phyloP scores from a whole-genome alignment of 306 rosid genomes.

The Fagus crenata region DNA sequence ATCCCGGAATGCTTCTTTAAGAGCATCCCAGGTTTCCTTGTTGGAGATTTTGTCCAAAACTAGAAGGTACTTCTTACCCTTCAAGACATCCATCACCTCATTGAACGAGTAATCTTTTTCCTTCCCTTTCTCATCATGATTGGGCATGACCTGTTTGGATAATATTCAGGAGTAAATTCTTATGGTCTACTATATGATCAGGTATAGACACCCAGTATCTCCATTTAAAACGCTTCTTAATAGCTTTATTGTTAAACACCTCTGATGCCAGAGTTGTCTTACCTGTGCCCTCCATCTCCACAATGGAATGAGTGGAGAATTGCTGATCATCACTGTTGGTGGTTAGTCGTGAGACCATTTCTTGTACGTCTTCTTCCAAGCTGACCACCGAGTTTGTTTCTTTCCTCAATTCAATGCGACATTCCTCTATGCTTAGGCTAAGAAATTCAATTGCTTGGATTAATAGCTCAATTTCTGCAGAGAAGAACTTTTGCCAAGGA shows the following conservation, averaged over 20 bases:
- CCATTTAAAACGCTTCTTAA: conserved; percentile 9
- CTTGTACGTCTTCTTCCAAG: conserved; percentile 21
- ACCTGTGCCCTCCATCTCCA: conserved; percentile 46
- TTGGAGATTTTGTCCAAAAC: conserved; percentile 33
- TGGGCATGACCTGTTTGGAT: conserved; percentile 14
- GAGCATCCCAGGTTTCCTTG: too few species aligned
- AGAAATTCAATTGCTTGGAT: conserved; percentile 3
- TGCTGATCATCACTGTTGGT: neutral
- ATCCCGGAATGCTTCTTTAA: too few species aligned
- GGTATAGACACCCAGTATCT: conserved; percentile 33
- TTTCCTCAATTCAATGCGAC: conserved; percentile 7
- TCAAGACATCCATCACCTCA: neutral
- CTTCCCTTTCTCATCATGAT: conserved; percentile 8
- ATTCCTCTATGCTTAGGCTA: conserved; percentile 4
- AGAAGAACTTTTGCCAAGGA: conserved; percentile 7
- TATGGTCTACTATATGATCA: too few species aligned
- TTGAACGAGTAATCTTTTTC: neutral
- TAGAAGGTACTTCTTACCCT: conserved; percentile 10
- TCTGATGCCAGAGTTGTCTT: conserved; percentile 45
- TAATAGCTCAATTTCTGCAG: conserved; percentile 2
- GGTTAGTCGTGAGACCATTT: conserved; percentile 24
- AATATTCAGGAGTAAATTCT: neutral
- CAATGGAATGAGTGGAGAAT: conserved; percentile 22
- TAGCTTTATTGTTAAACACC: conserved; percentile 20
- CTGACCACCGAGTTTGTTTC: conserved; percentile 28